A percentile compares a stretch with the other conserved stretches of the same genome.
Evolutionary conservation across 2,329 filamentous ascomycete species (phyloP).

Genomic region (Fusarium sp.): DNA sequence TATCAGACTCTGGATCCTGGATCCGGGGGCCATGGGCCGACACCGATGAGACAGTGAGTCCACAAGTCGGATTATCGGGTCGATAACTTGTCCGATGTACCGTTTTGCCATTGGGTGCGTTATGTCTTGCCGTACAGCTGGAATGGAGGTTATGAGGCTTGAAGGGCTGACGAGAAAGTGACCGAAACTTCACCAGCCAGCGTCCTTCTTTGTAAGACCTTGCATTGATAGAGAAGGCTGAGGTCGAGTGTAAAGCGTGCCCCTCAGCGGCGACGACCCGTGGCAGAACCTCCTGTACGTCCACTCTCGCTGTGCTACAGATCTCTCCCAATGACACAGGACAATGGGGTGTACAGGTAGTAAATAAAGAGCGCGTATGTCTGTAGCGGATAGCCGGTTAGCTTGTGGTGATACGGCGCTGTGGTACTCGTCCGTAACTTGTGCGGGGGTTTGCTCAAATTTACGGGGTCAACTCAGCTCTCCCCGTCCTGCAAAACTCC

Average conservation of each 20-base stretch:
- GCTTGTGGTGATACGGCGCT: background rate
- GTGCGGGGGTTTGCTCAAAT: background rate
- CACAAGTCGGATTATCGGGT: background rate
- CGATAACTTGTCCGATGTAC: background rate
- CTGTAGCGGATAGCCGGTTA: background rate
- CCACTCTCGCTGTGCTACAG: fast-evolving
- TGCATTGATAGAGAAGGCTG: background rate
- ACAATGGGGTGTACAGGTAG: background rate
- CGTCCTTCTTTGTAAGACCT: background rate
- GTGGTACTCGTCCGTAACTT: background rate
- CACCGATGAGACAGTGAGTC: fast-evolving
- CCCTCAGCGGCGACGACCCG: background rate
- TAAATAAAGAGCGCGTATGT: background rate
- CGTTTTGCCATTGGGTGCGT: fast-evolving
- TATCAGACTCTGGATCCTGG: background rate
- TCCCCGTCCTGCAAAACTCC: fast-evolving
- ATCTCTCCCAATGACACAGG: background rate
- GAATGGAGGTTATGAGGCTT: background rate
- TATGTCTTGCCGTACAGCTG: background rate
- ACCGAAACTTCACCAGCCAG: background rate
- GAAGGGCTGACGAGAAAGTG: background rate
- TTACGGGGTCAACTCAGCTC: background rate
- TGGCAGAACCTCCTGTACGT: background rate
- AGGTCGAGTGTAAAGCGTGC: background rate
- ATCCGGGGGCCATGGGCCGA: background rate